Evolutionary conservation across 306 rosid species (phyloP), one percentile per base, ranked within the genome.

Genomic region (Prunus padus): DNA sequence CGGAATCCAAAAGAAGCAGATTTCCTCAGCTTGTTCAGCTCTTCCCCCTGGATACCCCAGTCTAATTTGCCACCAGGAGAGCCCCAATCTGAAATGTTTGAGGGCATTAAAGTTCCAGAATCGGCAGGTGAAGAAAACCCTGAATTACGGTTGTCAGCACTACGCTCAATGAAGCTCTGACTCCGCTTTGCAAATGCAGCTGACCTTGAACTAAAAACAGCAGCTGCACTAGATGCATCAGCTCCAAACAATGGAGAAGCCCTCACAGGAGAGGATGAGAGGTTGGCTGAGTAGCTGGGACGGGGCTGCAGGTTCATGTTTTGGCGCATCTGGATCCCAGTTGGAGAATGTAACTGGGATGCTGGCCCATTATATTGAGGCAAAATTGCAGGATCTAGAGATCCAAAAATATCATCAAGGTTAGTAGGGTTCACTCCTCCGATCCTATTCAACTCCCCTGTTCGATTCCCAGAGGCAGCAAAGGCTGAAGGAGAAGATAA

Each of bases 31-130:
- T 89, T 88, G 69, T 77, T 87, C 66, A 89, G 80, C 76, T 93
- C 96, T 25, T 91, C 88, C 10, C 89, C 86, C 22, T 77, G 80
- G 6, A 91, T 49, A 55, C 85, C 83, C 97, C 98, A 91, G 71
- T 91, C 93, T 70, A 88, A 64, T 81, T 83, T 93, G 0, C 96
- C 96, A 69, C 82, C 85, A 5, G 96, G 91, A 15, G 96, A 89
- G 15, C 89, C 89, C 98, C 97, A 93, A 37, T 79, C 87, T 3
- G 89, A 79, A 20, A 82, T 75, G 76, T 75, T 73, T 47, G 84
- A 83, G 51, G 88, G 72, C 63, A 70, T 82, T 33, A 57, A 8
- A 16, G 84, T 44, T 4, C 72, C 54, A 49, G 82, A 71, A 55
- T 84, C 69, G 15, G 69, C 80, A 25, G 87, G 80, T 12, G 93